Conservation (phyloP, 2,329 filamentous ascomycete species). For the Penicillium verrucosum region DNA sequence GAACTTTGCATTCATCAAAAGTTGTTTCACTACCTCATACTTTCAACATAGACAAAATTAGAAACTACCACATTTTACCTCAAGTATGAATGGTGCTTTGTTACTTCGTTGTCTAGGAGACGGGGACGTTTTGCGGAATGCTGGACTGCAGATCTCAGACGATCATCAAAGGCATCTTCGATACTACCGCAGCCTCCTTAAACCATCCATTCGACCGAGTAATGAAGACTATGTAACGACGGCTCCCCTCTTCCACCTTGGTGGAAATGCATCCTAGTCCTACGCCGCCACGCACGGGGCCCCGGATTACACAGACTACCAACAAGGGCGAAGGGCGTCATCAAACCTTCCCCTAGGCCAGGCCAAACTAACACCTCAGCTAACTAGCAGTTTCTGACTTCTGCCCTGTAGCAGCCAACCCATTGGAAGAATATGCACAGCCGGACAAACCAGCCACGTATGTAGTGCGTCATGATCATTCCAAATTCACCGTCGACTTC, state of each 20-base stretch:
- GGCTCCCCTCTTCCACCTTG: not conserved
- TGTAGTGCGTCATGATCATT: not conserved
- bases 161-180: not conserved
- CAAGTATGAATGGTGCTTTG: not conserved
- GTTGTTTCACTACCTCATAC: not conserved
- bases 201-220: not conserved
- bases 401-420: not conserved
- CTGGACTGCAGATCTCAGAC: not conserved
- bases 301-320: not conserved
- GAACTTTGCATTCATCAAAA: not conserved
- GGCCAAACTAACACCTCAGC: not conserved
- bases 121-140: slow-evolving; percentile 3
- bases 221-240: not conserved
- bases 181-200: not conserved
- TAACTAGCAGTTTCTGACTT: not conserved
- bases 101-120: slow-evolving; percentile 3
- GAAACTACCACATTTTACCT: not conserved
- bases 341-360: not conserved
- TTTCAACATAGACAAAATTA: not conserved
- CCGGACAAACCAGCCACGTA: not conserved
- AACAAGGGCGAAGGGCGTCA: not conserved
- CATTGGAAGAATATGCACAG: not conserved
- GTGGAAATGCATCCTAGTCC: not conserved
- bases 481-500: not conserved
- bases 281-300: not conserved